phyloP scores from a whole-genome alignment of 2,329 filamentous ascomycete species.

The Hypoxylon sp. region DNA sequence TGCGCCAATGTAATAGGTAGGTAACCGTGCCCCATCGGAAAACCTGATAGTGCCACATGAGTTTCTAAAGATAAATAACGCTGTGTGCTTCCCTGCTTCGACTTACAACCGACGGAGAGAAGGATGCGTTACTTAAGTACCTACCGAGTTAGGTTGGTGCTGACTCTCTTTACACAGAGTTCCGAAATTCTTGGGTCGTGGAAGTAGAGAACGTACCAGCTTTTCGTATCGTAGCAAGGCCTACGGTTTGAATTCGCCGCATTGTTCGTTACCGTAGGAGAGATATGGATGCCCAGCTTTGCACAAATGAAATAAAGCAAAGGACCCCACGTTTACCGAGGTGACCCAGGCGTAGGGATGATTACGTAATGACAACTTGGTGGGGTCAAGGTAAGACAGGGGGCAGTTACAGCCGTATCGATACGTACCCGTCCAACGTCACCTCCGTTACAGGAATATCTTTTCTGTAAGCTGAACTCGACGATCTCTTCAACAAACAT shows the following conservation, averaged over 20 bases:
- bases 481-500: conserved; percentile 15
- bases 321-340: too few species aligned
- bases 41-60: background rate
- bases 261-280: background rate
- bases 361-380: conserved; percentile 3
- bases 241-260: background rate
- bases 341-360: too few species aligned
- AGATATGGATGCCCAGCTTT: too few species aligned
- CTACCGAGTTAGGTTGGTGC: background rate
- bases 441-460: conserved; percentile 20
- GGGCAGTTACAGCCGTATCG: background rate
- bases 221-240: background rate
- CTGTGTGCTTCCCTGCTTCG: too few species aligned
- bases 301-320: too few species aligned
- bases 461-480: conserved; percentile 19
- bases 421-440: conserved; percentile 23
- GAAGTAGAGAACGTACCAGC: background rate
- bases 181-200: background rate
- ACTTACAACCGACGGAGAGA: too few species aligned
- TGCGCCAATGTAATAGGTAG: background rate
- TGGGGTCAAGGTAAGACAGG: conserved; percentile 6
- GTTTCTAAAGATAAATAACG: background rate
- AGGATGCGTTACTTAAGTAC: too few species aligned
- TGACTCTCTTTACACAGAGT: background rate
- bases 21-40: background rate